A percentile compares a stretch with the other conserved stretches of the same genome.
phyloP scores from a whole-genome alignment of 352 stramenopile species.

The Phytophthora lateralis region DNA sequence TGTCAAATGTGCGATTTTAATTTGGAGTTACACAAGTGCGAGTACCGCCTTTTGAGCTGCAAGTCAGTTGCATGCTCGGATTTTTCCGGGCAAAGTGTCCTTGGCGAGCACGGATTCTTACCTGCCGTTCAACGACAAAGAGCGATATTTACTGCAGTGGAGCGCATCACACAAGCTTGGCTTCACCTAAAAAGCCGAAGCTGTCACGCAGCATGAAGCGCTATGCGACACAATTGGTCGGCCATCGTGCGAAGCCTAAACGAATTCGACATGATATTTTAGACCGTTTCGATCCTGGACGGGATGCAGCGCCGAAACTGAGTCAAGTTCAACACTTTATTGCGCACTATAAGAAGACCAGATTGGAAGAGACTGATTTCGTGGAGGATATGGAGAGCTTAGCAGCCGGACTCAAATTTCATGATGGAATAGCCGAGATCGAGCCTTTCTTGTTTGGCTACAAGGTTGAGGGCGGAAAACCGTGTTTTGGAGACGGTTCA shows the following conservation, averaged over 20 bases:
- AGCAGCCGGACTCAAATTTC: neutral
- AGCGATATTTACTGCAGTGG: neutral
- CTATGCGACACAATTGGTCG: neutral
- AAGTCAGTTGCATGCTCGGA: neutral
- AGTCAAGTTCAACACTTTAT: conserved; percentile 7
- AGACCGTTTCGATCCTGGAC: conserved; percentile 3
- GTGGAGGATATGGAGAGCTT: conserved; percentile 6
- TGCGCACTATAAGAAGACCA: conserved; percentile 1
- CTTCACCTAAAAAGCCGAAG: neutral
- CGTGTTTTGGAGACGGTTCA: conserved; percentile 8
- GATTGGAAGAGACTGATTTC: conserved; percentile 4
- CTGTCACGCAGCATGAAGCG: neutral
- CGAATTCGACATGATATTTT: conserved; percentile 3
- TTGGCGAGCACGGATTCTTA: neutral
- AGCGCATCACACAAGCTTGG: neutral
- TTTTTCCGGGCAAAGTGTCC: neutral
- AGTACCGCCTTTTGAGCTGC: neutral
- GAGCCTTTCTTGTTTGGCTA: neutral
- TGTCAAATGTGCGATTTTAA: neutral
- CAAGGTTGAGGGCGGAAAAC: neutral
- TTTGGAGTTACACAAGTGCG: neutral
- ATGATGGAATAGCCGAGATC: neutral
- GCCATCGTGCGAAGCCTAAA: conserved; percentile 2
- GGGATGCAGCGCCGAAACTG: neutral
- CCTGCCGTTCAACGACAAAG: neutral